Percentiles rank a stretch among this genome's conserved stretches.
These are phyloP conservation scores for Aspergillus heteromorphus DNA, from an alignment of 495 filamentous ascomycete genomes.

Conservation along the genomic window DNA sequence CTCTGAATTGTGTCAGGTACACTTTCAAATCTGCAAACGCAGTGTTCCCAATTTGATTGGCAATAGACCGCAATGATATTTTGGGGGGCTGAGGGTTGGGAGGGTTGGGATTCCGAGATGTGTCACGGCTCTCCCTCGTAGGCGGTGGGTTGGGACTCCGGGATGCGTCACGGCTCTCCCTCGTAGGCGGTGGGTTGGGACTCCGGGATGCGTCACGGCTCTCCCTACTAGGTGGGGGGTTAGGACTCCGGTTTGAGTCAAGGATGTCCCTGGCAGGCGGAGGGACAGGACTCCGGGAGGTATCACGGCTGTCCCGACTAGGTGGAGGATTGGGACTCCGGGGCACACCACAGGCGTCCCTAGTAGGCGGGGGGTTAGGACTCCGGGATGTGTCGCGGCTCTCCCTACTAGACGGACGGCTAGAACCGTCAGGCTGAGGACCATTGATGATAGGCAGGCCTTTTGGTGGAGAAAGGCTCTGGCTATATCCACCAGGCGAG, in stretches of 20 bases:
- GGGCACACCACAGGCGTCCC: too few relatives aligned
- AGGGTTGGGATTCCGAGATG: slow-evolving; percentile 15
- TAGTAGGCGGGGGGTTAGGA: too few relatives aligned
- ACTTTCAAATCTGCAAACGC: slow-evolving; percentile 62
- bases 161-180: slow-evolving; percentile 12
- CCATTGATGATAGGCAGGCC: slow-evolving; percentile 6
- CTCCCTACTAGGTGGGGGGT: neutral
- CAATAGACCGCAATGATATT: slow-evolving; percentile 34
- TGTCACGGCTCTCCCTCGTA: slow-evolving; percentile 12
- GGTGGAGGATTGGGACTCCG: slow-evolving; percentile 13
- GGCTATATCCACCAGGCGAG: slow-evolving; percentile 15
- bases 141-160: neutral
- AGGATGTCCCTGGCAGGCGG: slow-evolving; percentile 5
- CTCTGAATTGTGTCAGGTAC: slow-evolving; percentile 60
- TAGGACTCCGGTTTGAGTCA: too few relatives aligned
- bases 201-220: slow-evolving; percentile 1
- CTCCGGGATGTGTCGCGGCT: slow-evolving; percentile 20
- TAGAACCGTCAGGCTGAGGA: slow-evolving; percentile 1
- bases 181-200: too few relatives aligned
- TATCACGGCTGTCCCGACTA: slow-evolving; percentile 7
- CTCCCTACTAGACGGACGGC: slow-evolving; percentile 19
- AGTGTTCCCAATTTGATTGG: slow-evolving; percentile 50
- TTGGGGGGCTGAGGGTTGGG: slow-evolving; percentile 35
- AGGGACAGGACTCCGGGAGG: too few relatives aligned
- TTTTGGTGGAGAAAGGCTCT: slow-evolving; percentile 14